Base-by-base conservation (phyloP, 306 rosid genomes). In the Canavalia ensiformis region DNA sequence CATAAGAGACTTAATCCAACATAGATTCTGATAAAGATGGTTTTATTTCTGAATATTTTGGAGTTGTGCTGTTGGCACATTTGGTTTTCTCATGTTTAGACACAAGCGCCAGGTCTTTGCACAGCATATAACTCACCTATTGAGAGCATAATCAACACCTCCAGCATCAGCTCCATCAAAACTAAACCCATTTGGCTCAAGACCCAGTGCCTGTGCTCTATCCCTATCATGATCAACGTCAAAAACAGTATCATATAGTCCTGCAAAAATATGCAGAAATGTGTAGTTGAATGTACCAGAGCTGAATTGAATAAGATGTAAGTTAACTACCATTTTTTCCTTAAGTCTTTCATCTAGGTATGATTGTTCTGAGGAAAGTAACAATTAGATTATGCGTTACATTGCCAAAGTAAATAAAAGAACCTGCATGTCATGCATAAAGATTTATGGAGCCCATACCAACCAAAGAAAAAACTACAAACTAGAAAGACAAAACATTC, bases 61-160 rank as follows among this genome's bases (percentile, higher is more conserved):
- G 47, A 71, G 68, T 69, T 77, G 28, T 8, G 11, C 1, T 35
- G 42, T 42, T 69, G 57, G 68, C 39, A 69, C 5, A 45, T 59
- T 8, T 54, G 57, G 30, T 50, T 76, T 82, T 56, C 31, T 45
- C 67, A 10, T 33, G 63, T 47, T 63, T 3, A 65, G 4, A 83
- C 11, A 68, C 58, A 70, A 28, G 25, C 60, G 18, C 54, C 30
- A 31, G 29, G 49, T 68, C 37, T 7, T 25, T 39, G 34, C n/a
- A 68, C 34, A 62, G 44, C 50, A 76, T 72, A 66, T 50, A 72
- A 76, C 88, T 82, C 66, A 92, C 97, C 97, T 90, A 71, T 94
- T 89, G 44, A 92, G 94, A 81, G 96, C 97, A 87, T 87, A 88
- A 59, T 94, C 96, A 74, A 94, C 93, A 63, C 96, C 94, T 65